phyloP scores from a whole-genome alignment of 2,329 filamentous ascomycete genomes.

The Daldinia eschscholtzii region DNA sequence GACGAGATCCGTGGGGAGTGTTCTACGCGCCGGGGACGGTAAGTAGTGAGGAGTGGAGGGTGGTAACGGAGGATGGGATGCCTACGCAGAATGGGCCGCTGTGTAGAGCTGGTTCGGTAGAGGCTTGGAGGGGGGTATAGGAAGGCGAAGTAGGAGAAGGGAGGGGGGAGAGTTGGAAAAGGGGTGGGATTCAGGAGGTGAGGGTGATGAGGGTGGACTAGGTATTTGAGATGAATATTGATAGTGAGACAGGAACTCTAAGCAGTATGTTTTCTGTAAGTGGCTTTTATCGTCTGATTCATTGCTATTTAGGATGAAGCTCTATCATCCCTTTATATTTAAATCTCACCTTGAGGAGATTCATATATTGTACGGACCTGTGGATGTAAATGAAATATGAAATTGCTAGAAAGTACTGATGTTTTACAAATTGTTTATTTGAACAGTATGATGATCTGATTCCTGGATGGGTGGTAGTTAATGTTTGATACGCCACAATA shows the following conservation, averaged over 20 bases:
- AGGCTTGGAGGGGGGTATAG: slow-evolving; percentile 4
- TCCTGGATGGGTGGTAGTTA: background rate
- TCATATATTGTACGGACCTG: background rate
- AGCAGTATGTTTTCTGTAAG: background rate
- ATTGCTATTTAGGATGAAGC: background rate
- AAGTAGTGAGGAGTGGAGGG: slow-evolving; percentile 64
- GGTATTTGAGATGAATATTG: background rate
- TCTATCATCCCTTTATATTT: slow-evolving; percentile 1
- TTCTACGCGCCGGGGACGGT: slow-evolving; percentile 65
- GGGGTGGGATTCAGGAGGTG: background rate
- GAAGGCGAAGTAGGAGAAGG: background rate
- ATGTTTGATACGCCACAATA: background rate
- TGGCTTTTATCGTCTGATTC: background rate
- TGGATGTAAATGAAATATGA: no score
- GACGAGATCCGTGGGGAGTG: slow-evolving; percentile 60
- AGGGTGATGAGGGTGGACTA: background rate
- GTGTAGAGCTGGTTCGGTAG: slow-evolving; percentile 48
- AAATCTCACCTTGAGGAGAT: background rate
- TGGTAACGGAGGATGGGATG: slow-evolving; percentile 49
- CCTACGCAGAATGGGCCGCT: slow-evolving; percentile 55
- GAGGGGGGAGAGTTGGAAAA: background rate
- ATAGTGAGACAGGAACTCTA: background rate
- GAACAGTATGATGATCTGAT: background rate
- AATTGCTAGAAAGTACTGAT: no score
- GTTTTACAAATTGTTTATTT: no score